phyloP scores from a whole-genome alignment of 1,139 yeast genomes.

The Hemisphaericaspora xylofermentans region DNA sequence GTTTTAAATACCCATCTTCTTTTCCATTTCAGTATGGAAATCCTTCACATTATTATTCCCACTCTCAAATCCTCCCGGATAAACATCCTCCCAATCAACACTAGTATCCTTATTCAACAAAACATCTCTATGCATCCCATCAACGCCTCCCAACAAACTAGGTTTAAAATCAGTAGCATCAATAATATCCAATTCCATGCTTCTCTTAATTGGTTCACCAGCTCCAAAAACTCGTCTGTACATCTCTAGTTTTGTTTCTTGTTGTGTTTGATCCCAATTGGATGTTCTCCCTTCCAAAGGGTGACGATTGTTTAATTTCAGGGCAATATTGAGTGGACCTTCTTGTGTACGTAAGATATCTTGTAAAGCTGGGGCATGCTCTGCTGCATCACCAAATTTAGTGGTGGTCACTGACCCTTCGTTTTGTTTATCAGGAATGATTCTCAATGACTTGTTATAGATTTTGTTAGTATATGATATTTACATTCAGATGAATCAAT shows the following conservation, averaged over 20 bases:
- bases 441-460: conserved; percentile 41
- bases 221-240: conserved; percentile 86
- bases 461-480: not conserved
- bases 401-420: conserved; percentile 45
- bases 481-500: not conserved
- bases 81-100: conserved; percentile 93
- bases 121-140: conserved; percentile 70
- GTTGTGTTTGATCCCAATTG: conserved; percentile 81
- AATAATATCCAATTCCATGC: conserved; percentile 82
- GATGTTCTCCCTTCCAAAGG: conserved; percentile 76
- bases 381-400: conserved; percentile 52
- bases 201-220: conserved; percentile 88
- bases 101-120: conserved; percentile 71
- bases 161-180: conserved; percentile 73
- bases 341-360: conserved; percentile 57
- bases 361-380: conserved; percentile 60
- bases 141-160: conserved; percentile 53
- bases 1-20: conserved; percentile 53
- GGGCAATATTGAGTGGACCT: conserved; percentile 62
- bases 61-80: conserved; percentile 52
- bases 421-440: conserved; percentile 48
- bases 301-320: conserved; percentile 78
- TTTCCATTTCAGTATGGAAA: conserved; percentile 74
- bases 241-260: conserved; percentile 68
- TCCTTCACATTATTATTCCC: conserved; percentile 40